Evolutionary conservation across 108 stramenopile genomes (phyloP).

Genomic region (Skeletonema grethae): DNA sequence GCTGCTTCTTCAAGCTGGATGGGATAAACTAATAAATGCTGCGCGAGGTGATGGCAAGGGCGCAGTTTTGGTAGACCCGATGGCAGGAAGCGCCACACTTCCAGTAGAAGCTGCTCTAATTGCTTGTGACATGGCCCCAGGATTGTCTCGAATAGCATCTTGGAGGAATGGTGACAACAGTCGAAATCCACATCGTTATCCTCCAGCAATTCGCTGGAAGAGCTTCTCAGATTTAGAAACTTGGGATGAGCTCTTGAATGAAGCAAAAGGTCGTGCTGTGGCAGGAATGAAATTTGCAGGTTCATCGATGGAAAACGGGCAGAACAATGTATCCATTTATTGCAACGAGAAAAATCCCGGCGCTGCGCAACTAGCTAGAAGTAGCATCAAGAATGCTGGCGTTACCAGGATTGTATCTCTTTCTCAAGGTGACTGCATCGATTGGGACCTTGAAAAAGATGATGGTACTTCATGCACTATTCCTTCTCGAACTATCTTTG

Average conservation of each 20-base stretch:
- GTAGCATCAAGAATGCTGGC: constrained; percentile 55
- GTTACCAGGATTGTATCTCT: constrained; percentile 51
- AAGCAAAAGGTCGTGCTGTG: constrained; percentile 61
- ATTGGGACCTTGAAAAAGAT: constrained; percentile 54
- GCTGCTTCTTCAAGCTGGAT: constrained; percentile 68
- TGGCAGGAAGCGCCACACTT: constrained; percentile 82
- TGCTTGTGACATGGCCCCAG: constrained; percentile 79
- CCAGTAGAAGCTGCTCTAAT: constrained; percentile 78
- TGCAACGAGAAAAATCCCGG: constrained; percentile 54
- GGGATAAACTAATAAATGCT: constrained; percentile 51
- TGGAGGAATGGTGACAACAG: constrained; percentile 29
- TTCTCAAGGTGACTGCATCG: constrained; percentile 65
- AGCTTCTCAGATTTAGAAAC: constrained; percentile 23
- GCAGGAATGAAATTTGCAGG: constrained; percentile 58
- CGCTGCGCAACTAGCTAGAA: constrained; percentile 39
- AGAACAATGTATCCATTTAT: constrained; percentile 37
- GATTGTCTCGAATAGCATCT: constrained; percentile 63
- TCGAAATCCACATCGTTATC: constrained; percentile 51
- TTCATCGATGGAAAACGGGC: constrained; percentile 3
- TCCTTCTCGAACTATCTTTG: constrained; percentile 48
- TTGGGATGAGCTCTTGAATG: constrained; percentile 71
- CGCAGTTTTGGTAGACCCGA: constrained; percentile 72
- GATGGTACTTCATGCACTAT: constrained; percentile 21
- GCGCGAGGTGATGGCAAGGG: constrained; percentile 36
- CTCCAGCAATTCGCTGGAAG: constrained; percentile 80